Conservation (phyloP, 257 asterid genomes). For the Asclepias syriaca region DNA sequence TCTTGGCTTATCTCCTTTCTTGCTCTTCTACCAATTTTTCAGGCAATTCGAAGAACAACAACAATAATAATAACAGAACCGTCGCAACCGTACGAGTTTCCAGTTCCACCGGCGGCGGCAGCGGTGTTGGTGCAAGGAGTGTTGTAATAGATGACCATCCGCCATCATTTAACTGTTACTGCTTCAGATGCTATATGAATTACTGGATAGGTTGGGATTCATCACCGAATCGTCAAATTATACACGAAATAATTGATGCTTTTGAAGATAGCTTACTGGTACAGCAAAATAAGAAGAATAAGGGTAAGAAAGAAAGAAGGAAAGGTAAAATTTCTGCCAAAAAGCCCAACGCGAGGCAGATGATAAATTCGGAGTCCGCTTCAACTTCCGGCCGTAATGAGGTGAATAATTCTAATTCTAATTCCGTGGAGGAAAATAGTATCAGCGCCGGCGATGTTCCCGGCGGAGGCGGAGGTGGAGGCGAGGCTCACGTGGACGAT, state of each 20-base stretch:
- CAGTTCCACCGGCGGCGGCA: not conserved
- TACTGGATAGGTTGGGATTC: constrained; percentile 44
- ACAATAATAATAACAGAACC: too few relatives aligned
- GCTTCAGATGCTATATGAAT: constrained; percentile 38
- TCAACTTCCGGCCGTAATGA: not conserved
- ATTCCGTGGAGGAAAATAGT: constrained; percentile 8
- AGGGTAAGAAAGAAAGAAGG: constrained; percentile 25
- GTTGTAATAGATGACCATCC: constrained; percentile 21
- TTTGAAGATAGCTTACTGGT: constrained; percentile 27
- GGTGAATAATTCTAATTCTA: constrained; percentile 4
- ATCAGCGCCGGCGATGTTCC: not conserved
- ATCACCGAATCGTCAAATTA: constrained; percentile 39
- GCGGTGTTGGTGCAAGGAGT: not conserved
- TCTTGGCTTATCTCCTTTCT: constrained; percentile 33
- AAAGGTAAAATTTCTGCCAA: constrained; percentile 9
- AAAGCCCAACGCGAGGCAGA: not conserved
- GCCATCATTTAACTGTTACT: constrained; percentile 24
- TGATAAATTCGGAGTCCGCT: constrained; percentile 8
- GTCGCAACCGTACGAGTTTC: not conserved
- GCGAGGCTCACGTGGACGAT: not conserved
- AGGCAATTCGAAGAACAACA: constrained; percentile 5
- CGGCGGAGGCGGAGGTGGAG: constrained; percentile 2
- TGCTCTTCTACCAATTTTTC: constrained; percentile 22
- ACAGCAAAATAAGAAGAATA: constrained; percentile 23
- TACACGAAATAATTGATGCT: constrained; percentile 41